Conservation (phyloP, 129 eudicot species). For the Pseudognaphalium luteoalbum region DNA sequence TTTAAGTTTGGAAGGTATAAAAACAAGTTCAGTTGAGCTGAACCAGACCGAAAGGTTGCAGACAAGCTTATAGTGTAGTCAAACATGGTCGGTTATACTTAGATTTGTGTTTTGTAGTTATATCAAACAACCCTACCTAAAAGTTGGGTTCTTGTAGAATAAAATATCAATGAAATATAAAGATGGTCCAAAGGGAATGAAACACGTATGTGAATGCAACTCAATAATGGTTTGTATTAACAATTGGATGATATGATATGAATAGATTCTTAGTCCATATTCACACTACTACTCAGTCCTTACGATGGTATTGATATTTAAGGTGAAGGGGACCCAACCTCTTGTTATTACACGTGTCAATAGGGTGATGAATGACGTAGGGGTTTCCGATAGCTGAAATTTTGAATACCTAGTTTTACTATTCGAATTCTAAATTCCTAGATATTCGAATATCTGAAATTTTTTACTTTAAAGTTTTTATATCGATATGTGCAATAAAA, state of each 20-base stretch:
- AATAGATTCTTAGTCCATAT: slow-evolving; percentile 8
- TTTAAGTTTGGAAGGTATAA: too few species aligned
- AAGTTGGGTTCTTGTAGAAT: not conserved
- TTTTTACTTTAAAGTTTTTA: too few species aligned
- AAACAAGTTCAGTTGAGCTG: too few species aligned
- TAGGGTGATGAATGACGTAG: too few species aligned
- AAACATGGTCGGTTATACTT: not conserved
- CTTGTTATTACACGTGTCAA: not conserved
- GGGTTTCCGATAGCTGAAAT: too few species aligned
- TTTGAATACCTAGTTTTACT: too few species aligned
- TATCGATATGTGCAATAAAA: too few species aligned
- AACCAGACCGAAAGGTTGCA: too few species aligned
- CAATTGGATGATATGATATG: slow-evolving; percentile 14
- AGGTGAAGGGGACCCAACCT: too few species aligned
- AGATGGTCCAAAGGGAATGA: slow-evolving; percentile 15
- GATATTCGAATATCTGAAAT: too few species aligned
- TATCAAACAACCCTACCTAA: not conserved
- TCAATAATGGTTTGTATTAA: not conserved
- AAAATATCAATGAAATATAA: not conserved
- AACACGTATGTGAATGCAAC: slow-evolving; percentile 11
- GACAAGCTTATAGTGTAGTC: not conserved
- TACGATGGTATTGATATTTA: not conserved
- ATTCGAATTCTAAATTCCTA: too few species aligned
- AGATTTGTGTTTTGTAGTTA: not conserved
- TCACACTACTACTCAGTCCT: not conserved